Evolutionary conservation across 108 stramenopile genomes (phyloP), one percentile per base, ranked within the genome.

Genomic region (Chaetoceros tenuissimus): DNA sequence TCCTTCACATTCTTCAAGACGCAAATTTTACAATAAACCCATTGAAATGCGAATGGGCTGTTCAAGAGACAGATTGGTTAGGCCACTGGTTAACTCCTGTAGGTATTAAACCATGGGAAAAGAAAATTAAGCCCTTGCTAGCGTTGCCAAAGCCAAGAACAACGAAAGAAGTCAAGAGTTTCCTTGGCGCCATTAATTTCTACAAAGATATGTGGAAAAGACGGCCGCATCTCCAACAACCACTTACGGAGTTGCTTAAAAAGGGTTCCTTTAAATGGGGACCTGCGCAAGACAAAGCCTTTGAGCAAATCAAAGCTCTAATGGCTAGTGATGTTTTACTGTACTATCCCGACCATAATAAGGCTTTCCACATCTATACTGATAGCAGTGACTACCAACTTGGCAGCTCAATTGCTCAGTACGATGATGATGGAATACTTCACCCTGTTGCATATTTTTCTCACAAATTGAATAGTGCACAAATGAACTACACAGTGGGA

Each of bases 391-490:
- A 72, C 25, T 63, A 59, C 34, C 69, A 60, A 55, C 27, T 67
- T 28, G 66, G 62, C 16, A 26, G 66, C 0, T 53, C 27, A 10
- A 69, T 82, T 20, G 19, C 63, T 10, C 77, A 78, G 63, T 25
- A 64, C 25, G 60, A 53, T 3, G 47, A 50, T 26, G n/a, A n/a
- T n/a, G n/a, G n/a, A n/a, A n/a, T n/a, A n/a, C n/a, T n/a, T n/a
- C n/a, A n/a, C n/a, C 77, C 77, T 1, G 55, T 81, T 24, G 74
- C 75, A 10, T 75, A 67, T 40, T 75, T 31, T 29, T 59, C 66
- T 13, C 19, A 47, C 0, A 64, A 63, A 46, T n/a, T 63, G 30
- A 54, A 19, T 56, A 27, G 21, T 13, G 30, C 72, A 18, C 62
- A 63, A 44, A 31, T 28, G 31, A 53, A 68, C 25, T 57, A 67